Evolutionary conservation across 305 asterid genomes (phyloP).

Genomic region (Rubia tinctorum): DNA sequence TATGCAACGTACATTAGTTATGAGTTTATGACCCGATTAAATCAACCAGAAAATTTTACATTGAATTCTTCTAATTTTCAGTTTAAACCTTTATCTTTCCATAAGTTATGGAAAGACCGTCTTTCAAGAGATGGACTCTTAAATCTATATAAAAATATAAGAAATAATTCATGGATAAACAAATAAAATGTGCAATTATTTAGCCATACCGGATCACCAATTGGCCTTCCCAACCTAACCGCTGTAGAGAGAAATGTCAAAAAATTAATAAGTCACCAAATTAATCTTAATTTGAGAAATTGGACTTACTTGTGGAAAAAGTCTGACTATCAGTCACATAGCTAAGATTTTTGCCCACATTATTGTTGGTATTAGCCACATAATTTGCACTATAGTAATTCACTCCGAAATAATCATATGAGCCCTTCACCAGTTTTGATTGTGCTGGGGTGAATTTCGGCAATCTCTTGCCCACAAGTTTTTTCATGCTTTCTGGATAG

Average conservation of each 20-base stretch:
- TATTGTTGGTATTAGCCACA: slow-evolving; percentile 24
- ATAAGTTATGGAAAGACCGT: no score
- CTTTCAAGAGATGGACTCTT: no score
- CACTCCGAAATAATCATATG: slow-evolving; percentile 46
- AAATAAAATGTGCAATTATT: not conserved
- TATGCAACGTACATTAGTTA: no score
- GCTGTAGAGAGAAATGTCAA: not conserved
- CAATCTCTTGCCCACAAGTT: slow-evolving; percentile 34
- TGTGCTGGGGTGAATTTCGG: slow-evolving; percentile 38
- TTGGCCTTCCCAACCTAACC: slow-evolving; percentile 3
- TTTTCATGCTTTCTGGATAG: slow-evolving; percentile 45
- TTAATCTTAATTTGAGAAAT: no score
- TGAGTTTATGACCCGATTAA: no score
- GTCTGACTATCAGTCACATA: slow-evolving; percentile 29
- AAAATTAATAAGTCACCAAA: not conserved
- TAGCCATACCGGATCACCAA: slow-evolving; percentile 24
- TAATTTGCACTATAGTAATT: slow-evolving; percentile 47
- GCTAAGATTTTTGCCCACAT: slow-evolving; percentile 18
- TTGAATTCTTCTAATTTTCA: no score
- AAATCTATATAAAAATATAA: not conserved
- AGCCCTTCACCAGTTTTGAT: slow-evolving; percentile 36
- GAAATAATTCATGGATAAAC: not conserved
- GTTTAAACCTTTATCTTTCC: no score
- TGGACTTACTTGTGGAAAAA: not conserved
- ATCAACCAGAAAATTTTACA: no score